A percentile compares a stretch with the other conserved stretches of the same genome.
These are phyloP conservation scores for Pichia sp. DNA, from an alignment of 1,139 yeast genomes.

Conservation along the genomic window DNA sequence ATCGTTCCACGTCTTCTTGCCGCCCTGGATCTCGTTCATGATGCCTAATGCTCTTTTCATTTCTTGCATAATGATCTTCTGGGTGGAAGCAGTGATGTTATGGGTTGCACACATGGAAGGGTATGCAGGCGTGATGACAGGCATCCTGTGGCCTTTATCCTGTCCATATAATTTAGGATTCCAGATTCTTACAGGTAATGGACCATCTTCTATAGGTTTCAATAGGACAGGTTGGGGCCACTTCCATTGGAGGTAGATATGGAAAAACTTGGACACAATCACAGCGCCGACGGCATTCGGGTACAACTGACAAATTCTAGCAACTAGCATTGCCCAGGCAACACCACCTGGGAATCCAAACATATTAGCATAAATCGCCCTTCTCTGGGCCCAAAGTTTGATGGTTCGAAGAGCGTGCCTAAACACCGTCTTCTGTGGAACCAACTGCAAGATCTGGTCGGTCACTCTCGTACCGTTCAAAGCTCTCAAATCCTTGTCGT, in stretches of 20 bases:
- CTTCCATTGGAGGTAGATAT: constrained; percentile 82
- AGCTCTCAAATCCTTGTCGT: constrained; percentile 84
- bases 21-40: constrained; percentile 63
- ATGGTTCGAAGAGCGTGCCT: constrained; percentile 90
- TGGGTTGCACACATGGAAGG: constrained; percentile 99
- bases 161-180: constrained; percentile 85
- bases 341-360: constrained; percentile 99
- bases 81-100: constrained; percentile 85
- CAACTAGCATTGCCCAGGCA: constrained; percentile 99
- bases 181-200: constrained; percentile 94
- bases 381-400: constrained; percentile 93
- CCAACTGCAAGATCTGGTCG: constrained; percentile 82
- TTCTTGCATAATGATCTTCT: constrained; percentile 71
- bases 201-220: constrained; percentile 94
- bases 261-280: constrained; percentile 81
- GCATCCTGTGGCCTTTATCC: constrained; percentile 91
- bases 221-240: constrained; percentile 98
- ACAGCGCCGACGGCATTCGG: constrained; percentile 96
- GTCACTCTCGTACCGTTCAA: constrained; percentile 96
- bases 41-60: constrained; percentile 69
- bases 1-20: constrained; percentile 68
- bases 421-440: constrained; percentile 90
- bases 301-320: constrained; percentile 90
- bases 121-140: constrained; percentile 98
- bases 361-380: constrained; percentile 90